phyloP scores from a whole-genome alignment of 2,329 filamentous ascomycete species.

The Cylindrodendrum hubeiense region DNA sequence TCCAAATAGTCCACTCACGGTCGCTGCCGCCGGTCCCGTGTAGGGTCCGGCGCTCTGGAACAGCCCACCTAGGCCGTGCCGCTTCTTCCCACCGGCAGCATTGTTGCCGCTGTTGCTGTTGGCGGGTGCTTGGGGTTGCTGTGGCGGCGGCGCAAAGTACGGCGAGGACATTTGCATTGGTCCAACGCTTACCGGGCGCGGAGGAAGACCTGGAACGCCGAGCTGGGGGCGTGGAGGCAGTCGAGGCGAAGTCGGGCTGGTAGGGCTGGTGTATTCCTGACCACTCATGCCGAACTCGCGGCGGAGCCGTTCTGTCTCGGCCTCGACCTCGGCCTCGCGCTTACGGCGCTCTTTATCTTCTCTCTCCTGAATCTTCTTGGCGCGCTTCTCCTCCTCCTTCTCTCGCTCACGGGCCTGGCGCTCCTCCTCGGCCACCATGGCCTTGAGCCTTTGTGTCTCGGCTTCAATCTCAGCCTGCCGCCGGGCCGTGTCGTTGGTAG shows the following conservation, averaged over 20 bases:
- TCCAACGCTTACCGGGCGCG: slow-evolving; percentile 63
- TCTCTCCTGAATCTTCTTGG: slow-evolving; percentile 74
- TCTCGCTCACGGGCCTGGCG: slow-evolving; percentile 68
- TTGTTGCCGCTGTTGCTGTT: slow-evolving; percentile 29
- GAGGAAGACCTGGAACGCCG: slow-evolving; percentile 47
- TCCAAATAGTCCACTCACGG: slow-evolving; percentile 59
- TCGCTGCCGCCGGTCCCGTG: slow-evolving; percentile 57
- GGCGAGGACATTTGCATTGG: slow-evolving; percentile 46
- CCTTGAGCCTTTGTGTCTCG: slow-evolving; percentile 81
- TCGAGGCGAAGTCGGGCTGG: slow-evolving; percentile 43
- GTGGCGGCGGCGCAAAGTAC: slow-evolving; percentile 40
- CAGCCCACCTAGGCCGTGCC: slow-evolving; percentile 46
- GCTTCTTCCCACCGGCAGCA: slow-evolving; percentile 38
- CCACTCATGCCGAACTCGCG: slow-evolving; percentile 74
- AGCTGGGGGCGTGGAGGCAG: slow-evolving; percentile 50
- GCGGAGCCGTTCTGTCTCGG: slow-evolving; percentile 85
- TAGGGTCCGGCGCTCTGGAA: slow-evolving; percentile 47
- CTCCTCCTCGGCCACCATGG: slow-evolving; percentile 63
- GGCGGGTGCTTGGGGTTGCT: slow-evolving; percentile 34
- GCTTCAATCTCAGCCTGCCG: slow-evolving; percentile 69
- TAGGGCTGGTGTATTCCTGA: slow-evolving; percentile 50
- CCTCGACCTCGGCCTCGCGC: slow-evolving; percentile 72
- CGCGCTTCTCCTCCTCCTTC: slow-evolving; percentile 63
- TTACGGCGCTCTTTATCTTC: slow-evolving; percentile 72
- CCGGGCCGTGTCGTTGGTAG: slow-evolving; percentile 38